phyloP scores from a whole-genome alignment of 805 yeast genomes.

The Nakazawaea laoshanensis region DNA sequence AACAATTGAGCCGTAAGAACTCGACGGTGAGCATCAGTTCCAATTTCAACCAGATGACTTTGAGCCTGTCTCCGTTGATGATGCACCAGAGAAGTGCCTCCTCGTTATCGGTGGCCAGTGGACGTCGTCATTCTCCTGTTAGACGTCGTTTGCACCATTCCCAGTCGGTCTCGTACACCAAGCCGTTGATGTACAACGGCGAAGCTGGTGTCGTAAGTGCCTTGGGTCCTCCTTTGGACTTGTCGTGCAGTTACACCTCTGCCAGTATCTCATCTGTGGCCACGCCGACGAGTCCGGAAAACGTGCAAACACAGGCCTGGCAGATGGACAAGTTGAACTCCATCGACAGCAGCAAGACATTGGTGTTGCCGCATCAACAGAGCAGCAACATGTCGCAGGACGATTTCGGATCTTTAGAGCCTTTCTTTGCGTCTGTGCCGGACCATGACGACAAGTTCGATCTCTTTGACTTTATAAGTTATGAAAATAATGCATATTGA shows the following conservation, averaged over 20 bases:
- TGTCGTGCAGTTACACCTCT: constrained; percentile 7
- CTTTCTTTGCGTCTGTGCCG: neutral
- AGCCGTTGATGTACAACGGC: neutral
- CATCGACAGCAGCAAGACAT: neutral
- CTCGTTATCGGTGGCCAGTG: constrained; percentile 4
- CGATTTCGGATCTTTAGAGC: neutral
- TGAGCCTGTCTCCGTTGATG: constrained; percentile 5
- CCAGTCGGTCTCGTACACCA: constrained; percentile 1
- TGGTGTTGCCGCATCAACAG: neutral
- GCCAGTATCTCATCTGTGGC: constrained; percentile 8
- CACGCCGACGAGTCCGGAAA: constrained; percentile 9
- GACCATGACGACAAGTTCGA: constrained; percentile 4
- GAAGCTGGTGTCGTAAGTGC: constrained; percentile 9
- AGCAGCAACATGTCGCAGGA: too few relatives aligned
- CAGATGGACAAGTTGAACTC: constrained; percentile 3
- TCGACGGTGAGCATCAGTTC: constrained; percentile 9
- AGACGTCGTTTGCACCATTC: constrained; percentile 6
- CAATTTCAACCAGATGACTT: constrained; percentile 8
- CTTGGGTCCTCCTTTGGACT: constrained; percentile 7
- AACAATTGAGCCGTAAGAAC: constrained; percentile 7
- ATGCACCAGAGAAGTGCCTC: constrained; percentile 8
- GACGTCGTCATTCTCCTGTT: constrained; percentile 8
- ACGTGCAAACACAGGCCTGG: neutral
- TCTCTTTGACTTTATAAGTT: constrained; percentile 9
- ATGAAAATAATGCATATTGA: constrained; percentile 1